Conservation (phyloP, 495 filamentous ascomycete genomes). For the Hapsidospora chrysogenum region DNA sequence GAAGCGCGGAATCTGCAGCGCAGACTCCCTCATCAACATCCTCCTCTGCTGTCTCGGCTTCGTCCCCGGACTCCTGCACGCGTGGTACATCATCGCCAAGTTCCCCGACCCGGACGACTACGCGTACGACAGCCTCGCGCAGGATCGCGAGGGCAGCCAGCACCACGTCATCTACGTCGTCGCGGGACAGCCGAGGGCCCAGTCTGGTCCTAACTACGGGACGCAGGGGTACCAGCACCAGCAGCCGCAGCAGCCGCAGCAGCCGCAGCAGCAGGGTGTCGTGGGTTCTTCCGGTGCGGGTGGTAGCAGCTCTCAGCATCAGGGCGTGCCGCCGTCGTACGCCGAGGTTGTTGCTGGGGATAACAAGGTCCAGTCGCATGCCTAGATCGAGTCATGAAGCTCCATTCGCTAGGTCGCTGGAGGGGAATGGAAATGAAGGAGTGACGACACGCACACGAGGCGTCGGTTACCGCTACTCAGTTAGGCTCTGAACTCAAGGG, state of each 20-base stretch:
- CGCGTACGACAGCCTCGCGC: slow-evolving; percentile 39
- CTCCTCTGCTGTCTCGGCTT: slow-evolving; percentile 79
- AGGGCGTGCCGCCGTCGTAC: slow-evolving; percentile 54
- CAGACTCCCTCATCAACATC: slow-evolving; percentile 90
- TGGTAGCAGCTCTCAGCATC: slow-evolving; percentile 6
- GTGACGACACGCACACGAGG: too few relatives aligned
- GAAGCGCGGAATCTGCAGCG: slow-evolving; percentile 82
- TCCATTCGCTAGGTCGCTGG: too few relatives aligned
- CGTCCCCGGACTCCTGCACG: slow-evolving; percentile 78
- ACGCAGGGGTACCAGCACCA: slow-evolving; percentile 8
- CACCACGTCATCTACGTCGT: slow-evolving; percentile 58
- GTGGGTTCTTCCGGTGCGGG: slow-evolving; percentile 31
- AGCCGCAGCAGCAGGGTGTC: slow-evolving; percentile 27
- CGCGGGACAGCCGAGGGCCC: slow-evolving; percentile 7
- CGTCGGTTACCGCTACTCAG: too few relatives aligned
- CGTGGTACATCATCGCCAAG: slow-evolving; percentile 95
- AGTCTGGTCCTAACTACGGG: slow-evolving; percentile 23
- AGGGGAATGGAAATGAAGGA: too few relatives aligned
- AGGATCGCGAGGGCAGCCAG: slow-evolving; percentile 34
- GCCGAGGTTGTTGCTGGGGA: slow-evolving; percentile 76
- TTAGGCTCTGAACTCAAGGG: too few relatives aligned
- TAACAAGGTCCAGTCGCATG: slow-evolving; percentile 65
- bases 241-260: slow-evolving; percentile 5
- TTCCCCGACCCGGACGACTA: slow-evolving; percentile 54
- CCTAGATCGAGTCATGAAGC: slow-evolving; percentile 34